Evolutionary conservation across 164 flowering plant species (phyloP).

Genomic region (Vitis cinerea): DNA sequence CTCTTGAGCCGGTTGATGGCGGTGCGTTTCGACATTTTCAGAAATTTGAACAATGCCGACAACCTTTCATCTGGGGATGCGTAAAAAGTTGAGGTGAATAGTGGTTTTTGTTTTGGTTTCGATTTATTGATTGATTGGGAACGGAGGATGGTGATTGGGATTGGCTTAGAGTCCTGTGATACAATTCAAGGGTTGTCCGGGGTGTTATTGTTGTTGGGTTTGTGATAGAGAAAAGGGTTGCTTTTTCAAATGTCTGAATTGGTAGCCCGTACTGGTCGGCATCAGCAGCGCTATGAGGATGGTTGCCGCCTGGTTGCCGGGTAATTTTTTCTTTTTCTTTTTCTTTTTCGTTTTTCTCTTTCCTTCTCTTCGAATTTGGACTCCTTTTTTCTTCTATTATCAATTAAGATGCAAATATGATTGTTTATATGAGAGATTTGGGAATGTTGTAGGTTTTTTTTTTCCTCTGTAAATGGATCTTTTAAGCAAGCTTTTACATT

Average conservation of each 20-base stretch:
- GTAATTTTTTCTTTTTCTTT: slow-evolving; percentile 13
- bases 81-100: too few relatives aligned
- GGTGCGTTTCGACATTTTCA: neutral
- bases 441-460: too few relatives aligned
- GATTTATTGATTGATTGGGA: too few relatives aligned
- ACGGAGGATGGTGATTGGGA: too few relatives aligned
- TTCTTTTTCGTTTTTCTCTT: neutral
- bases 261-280: slow-evolving; percentile 50
- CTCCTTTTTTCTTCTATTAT: neutral
- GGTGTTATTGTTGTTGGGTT: too few relatives aligned
- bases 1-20: slow-evolving; percentile 1
- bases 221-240: neutral
- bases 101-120: too few relatives aligned
- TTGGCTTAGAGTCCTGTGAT: neutral
- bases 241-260: slow-evolving; percentile 28
- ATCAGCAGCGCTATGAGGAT: slow-evolving; percentile 35
- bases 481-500: too few relatives aligned
- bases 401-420: too few relatives aligned
- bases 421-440: too few relatives aligned
- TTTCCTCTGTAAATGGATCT: too few relatives aligned
- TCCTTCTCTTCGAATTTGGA: neutral
- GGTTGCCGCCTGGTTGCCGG: slow-evolving; percentile 45
- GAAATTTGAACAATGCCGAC: too few relatives aligned
- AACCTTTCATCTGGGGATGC: too few relatives aligned
- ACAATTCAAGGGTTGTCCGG: neutral